phyloP scores from a whole-genome alignment of 441 rosid genomes.

The Euphorbia celastroides region DNA sequence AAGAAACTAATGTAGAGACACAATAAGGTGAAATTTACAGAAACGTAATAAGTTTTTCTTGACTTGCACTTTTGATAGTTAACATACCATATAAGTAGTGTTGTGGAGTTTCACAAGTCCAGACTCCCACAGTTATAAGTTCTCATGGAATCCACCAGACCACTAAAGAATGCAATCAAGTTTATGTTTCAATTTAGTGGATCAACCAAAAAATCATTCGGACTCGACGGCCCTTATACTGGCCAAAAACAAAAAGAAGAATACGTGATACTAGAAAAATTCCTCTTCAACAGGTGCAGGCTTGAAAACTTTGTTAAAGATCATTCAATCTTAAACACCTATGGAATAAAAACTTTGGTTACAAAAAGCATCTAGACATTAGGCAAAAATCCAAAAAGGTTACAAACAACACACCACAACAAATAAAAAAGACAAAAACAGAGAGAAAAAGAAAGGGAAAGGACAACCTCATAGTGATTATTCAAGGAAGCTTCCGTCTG shows the following conservation, averaged over 20 bases:
- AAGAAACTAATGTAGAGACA: background rate
- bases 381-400: background rate
- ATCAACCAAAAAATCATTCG: background rate
- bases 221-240: background rate
- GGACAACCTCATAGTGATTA: constrained; percentile 70
- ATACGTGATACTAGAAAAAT: background rate
- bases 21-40: background rate
- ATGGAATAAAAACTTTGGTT: background rate
- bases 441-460: constrained; percentile 8
- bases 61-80: background rate
- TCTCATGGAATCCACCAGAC: background rate
- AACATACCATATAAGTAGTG: background rate
- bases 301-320: background rate
- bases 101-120: background rate
- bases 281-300: background rate
- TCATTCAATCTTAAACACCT: background rate
- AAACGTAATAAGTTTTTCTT: background rate
- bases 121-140: background rate
- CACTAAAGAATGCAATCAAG: background rate
- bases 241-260: background rate
- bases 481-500: background rate
- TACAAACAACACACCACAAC: background rate
- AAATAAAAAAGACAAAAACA: too few relatives aligned
- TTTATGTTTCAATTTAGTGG: background rate
- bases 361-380: background rate